Conservation (phyloP, 345 rosid genomes). For the Physaria fendleri region DNA sequence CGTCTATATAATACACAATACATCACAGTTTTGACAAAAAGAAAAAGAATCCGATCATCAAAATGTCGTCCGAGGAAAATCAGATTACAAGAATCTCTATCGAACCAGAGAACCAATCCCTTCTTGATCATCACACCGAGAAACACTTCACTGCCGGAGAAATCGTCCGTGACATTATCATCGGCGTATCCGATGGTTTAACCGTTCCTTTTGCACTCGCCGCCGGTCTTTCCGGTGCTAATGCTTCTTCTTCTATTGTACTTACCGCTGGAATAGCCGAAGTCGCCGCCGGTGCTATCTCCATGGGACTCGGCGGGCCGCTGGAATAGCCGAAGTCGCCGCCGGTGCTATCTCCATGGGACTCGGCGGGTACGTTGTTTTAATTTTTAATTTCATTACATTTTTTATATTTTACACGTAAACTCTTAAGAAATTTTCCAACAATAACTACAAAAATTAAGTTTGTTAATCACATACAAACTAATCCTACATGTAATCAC, state of each 20-base stretch:
- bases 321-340: conserved; percentile 91
- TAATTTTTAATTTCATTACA: not conserved
- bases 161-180: conserved; percentile 86
- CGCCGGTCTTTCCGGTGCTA: conserved; percentile 92
- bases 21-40: not conserved
- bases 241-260: conserved; percentile 75
- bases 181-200: conserved; percentile 95
- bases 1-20: not conserved
- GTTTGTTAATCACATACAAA: too few species aligned
- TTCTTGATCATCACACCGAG: conserved; percentile 71
- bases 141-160: conserved; percentile 92
- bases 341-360: conserved; percentile 99
- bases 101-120: conserved; percentile 60
- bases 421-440: too few species aligned
- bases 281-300: conserved; percentile 92
- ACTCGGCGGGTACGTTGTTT: conserved; percentile 84
- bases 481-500: too few species aligned
- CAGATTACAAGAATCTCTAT: conserved; percentile 12
- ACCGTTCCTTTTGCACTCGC: conserved; percentile 98
- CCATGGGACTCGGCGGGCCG: conserved; percentile 99
- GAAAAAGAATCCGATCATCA: too few species aligned
- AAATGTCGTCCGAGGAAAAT: conserved; percentile 20
- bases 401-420: too few species aligned
- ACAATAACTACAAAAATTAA: too few species aligned
- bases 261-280: conserved; percentile 97